Base-by-base conservation (phyloP, 2,329 filamentous ascomycete genomes). In the Arthrobotrys musiformis region DNA sequence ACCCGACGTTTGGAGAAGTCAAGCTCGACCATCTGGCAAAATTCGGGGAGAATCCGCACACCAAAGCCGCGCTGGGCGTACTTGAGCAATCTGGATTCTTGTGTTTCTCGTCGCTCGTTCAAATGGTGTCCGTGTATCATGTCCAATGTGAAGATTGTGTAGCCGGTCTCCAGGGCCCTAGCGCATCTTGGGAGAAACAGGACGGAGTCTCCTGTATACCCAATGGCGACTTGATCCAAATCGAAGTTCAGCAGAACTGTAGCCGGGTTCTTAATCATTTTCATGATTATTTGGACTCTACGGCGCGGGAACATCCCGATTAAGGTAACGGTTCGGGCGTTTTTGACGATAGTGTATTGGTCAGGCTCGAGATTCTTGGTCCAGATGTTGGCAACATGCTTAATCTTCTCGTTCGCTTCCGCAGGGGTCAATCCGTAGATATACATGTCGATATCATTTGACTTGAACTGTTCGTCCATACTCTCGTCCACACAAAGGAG, bases 21-120 rank as follows among this genome's bases (percentile, higher is more conserved):
- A 7, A 80, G 17, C 35, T 81, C 79, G 8, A 82, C 74, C 17
- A 79, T 79, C 33, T 67, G 76, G 11, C 79, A 80, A 48, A 81
- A 81, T 30, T 80, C 81, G 2, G 81, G 79, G 11, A 81, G 69
- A 8, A 82, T 81, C 2, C 81, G 73, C 15, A 82, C 33, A 5
- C 81, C 81, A 28, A 82, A 82, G 3, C 81, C 81, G 52, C 80
- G 74, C 11, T 79, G 66, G n/a, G 81, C 81, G 26, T 82, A 82
- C 58, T 82, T 82, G 48, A 81, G 78, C 22, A 82, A 33, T 3
- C 81, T 75, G 4, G 50, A 35, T 13, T 80, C 75, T 50, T 80
- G 79, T 4, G 79, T 79, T 15, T 80, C 74, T 24, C 79, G 78
- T 33, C 79, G 60, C 19, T 77, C 70, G 52, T 81, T 79, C 68